phyloP scores from a whole-genome alignment of 495 filamentous ascomycete species.

The Daldinia vernicosa region DNA sequence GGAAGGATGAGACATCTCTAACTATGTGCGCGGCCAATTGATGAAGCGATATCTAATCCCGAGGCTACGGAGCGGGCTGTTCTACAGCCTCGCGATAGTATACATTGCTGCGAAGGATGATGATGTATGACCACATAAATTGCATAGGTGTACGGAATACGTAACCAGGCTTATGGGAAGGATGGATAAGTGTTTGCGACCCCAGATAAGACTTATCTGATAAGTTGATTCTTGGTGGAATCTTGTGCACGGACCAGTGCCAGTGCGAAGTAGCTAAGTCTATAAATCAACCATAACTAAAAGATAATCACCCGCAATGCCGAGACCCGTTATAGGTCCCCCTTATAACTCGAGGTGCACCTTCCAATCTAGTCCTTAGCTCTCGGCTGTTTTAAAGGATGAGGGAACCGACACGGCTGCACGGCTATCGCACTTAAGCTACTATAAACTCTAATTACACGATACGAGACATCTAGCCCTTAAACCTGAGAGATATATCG shows the following conservation, averaged over 20 bases:
- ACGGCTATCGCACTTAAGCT: background rate
- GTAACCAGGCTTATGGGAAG: too few species aligned
- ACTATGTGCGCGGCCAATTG: background rate
- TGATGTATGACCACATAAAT: background rate
- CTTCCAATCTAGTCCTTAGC: background rate
- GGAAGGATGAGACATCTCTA: constrained; percentile 22
- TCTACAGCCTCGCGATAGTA: constrained; percentile 21
- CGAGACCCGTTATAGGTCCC: background rate
- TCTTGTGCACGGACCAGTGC: background rate
- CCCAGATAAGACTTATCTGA: too few species aligned
- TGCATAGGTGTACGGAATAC: too few species aligned
- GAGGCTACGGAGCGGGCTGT: constrained; percentile 13
- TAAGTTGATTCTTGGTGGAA: too few species aligned
- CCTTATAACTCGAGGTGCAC: background rate
- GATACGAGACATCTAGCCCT: constrained; percentile 6
- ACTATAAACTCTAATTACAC: constrained; percentile 8
- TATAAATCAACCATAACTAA: background rate
- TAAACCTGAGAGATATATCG: background rate
- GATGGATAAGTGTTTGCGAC: too few species aligned
- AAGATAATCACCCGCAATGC: background rate
- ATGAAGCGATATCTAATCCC: background rate
- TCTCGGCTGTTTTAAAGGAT: background rate
- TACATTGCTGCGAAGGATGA: constrained; percentile 8
- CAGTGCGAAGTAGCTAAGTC: background rate
- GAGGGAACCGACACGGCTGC: background rate